Conservation (phyloP, 1,284 basidiomycete species). For the Trichosporon asahii region DNA sequence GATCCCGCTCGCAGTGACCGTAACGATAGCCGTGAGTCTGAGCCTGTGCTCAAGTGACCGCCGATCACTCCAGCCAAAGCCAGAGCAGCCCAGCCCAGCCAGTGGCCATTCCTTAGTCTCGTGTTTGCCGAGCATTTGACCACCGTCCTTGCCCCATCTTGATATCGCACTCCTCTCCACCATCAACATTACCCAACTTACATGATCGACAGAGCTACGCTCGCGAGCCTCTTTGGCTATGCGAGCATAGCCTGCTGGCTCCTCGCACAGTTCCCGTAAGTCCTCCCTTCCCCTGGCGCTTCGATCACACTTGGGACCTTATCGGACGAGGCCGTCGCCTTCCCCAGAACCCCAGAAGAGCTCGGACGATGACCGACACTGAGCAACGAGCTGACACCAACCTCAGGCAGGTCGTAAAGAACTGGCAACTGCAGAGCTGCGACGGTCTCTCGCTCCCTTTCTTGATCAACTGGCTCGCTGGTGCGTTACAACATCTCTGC, state of each 20-base stretch:
- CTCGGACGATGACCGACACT: background rate
- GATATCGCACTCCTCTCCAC: background rate
- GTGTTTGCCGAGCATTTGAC: background rate
- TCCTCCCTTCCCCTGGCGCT: constrained; percentile 27
- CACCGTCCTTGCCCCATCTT: background rate
- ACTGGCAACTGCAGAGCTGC: constrained; percentile 67
- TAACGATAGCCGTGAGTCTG: background rate
- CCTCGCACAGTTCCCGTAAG: constrained; percentile 86
- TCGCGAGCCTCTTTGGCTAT: constrained; percentile 56
- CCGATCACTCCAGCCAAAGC: constrained; percentile 1
- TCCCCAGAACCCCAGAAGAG: background rate
- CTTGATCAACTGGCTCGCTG: constrained; percentile 82
- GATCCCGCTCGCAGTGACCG: background rate
- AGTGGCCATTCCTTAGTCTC: background rate
- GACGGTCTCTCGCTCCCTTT: constrained; percentile 86
- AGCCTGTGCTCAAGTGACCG: background rate
- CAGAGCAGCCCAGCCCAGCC: background rate
- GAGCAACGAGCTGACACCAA: background rate
- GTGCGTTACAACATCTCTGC: constrained; percentile 53
- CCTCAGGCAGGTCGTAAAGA: constrained; percentile 73
- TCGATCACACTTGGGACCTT: background rate
- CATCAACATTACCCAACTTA: background rate
- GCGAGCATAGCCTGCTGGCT: constrained; percentile 81
- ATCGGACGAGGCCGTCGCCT: background rate
- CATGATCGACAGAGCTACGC: constrained; percentile 11